Evolutionary conservation across 352 stramenopile genomes (phyloP), one percentile per base, ranked within the genome.

Genomic region (Blastocystis sp.): DNA sequence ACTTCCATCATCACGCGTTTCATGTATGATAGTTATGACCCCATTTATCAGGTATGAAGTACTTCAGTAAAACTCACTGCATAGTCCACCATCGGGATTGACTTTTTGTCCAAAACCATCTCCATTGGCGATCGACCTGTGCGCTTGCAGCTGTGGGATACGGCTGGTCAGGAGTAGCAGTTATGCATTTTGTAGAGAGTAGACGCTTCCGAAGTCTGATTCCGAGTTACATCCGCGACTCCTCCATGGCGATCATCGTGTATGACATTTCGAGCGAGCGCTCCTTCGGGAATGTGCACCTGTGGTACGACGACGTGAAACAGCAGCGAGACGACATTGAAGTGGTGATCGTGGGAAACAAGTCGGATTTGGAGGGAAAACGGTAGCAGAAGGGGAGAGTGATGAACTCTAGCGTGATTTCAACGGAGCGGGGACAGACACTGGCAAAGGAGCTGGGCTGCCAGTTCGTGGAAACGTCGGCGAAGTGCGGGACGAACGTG

Each of bases 1-100:
- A 99, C 97, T 54, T 98, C 95, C 40, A 98, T 99, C 90, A 99
- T 99, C 91, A 99, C 96, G 74, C 92, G 96, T 68, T 99, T 99
- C 91, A 99, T 99, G 93, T 98, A 98, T 91, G 95, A 97, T 91
- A 97, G 92, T 69, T 98, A 98, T 90, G 95, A 98, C 91, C 96
- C 96, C 89, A 95, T 95, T 89, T 98, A 98, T 91, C 94, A 98
- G 91, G 91, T 92, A 43, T 76, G 24, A 24, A 42, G 11, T 6
- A 68, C 54, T 40, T 78, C 21, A 14, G 48, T 14, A 14, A 17
- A 14, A 40, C 11, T 76, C 10, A 10, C 40, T 28, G 28, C 66
- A 9, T 78, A 88, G 78, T 88, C 78, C 24, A 88, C 78, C 6
- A 79, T 88, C 62, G 78, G 78, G 17, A 88, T 88, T 21, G 78